Conservation (phyloP, 345 rosid species). For the Carallia brachiata region DNA sequence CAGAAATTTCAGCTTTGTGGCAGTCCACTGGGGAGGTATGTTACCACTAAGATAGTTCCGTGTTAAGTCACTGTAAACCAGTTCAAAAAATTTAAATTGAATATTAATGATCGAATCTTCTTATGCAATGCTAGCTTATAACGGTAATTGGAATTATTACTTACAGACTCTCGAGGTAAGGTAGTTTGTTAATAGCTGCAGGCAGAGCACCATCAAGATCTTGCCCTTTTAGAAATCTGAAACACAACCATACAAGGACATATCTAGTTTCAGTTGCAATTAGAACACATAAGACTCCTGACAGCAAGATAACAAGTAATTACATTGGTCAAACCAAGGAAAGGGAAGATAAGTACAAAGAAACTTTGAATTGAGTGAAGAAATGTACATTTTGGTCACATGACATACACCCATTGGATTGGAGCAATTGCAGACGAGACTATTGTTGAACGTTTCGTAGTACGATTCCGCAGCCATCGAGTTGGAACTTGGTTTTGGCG, state of each 20-base stretch:
- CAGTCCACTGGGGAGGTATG: constrained; percentile 49
- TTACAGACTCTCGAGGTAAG: constrained; percentile 20
- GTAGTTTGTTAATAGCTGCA: constrained; percentile 20
- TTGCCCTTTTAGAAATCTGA: constrained; percentile 27
- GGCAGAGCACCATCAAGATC: constrained; percentile 31
- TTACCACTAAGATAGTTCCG: constrained; percentile 41
- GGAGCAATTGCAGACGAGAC: constrained; percentile 31
- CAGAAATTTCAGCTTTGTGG: constrained; percentile 31
- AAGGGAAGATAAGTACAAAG: no score
- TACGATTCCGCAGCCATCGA: background rate
- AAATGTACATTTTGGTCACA: constrained; percentile 27
- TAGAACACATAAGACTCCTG: no score
- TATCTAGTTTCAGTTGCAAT: no score
- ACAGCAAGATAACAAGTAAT: no score
- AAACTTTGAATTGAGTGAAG: background rate
- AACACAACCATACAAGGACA: background rate
- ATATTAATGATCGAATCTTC: background rate
- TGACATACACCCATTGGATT: constrained; percentile 21
- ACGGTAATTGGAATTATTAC: background rate
- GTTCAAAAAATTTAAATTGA: background rate
- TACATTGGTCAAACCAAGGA: no score
- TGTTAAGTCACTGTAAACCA: constrained; percentile 29
- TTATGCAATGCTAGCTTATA: background rate
- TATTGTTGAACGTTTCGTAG: constrained; percentile 15
- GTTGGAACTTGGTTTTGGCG: background rate